Conservation (phyloP, 345 rosid genomes). For the Salix purpurea region DNA sequence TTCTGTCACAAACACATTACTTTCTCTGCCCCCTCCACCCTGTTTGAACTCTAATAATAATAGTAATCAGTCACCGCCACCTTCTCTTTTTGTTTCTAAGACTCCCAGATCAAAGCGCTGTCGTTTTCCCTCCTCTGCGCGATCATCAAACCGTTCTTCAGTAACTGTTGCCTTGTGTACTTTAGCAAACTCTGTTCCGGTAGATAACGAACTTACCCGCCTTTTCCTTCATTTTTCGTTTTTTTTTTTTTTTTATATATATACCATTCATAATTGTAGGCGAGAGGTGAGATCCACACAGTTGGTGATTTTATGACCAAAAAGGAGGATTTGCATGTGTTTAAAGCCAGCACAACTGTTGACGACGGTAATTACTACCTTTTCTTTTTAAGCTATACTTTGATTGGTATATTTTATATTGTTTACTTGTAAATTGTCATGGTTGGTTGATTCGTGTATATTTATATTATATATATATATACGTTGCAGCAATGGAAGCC, state of each 20-base stretch:
- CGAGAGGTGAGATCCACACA: constrained; percentile 50
- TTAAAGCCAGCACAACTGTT: constrained; percentile 69
- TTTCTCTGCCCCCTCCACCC: not conserved
- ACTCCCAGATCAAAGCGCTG: not conserved
- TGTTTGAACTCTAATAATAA: too few species aligned
- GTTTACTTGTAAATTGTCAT: not conserved
- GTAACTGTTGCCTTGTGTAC: not conserved
- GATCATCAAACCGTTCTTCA: not conserved
- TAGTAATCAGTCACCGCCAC: not conserved
- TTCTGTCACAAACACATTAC: not conserved
- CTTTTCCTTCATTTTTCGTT: not conserved
- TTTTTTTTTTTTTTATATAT: not conserved
- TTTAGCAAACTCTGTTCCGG: not conserved
- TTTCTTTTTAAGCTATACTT: constrained; percentile 1
- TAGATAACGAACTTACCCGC: not conserved
- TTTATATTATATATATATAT: not conserved
- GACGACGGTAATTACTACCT: constrained; percentile 54
- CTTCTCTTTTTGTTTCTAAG: not conserved
- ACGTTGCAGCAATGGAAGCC: constrained; percentile 54
- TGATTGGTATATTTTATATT: not conserved
- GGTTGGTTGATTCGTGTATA: not conserved
- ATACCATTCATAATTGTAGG: constrained; percentile 31
- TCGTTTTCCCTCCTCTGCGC: not conserved
- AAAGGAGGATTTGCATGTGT: constrained; percentile 67
- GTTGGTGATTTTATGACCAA: constrained; percentile 91